Evolutionary conservation across 2,329 filamentous ascomycete genomes (phyloP).

Genomic region (Verticillium nonalfalfae): DNA sequence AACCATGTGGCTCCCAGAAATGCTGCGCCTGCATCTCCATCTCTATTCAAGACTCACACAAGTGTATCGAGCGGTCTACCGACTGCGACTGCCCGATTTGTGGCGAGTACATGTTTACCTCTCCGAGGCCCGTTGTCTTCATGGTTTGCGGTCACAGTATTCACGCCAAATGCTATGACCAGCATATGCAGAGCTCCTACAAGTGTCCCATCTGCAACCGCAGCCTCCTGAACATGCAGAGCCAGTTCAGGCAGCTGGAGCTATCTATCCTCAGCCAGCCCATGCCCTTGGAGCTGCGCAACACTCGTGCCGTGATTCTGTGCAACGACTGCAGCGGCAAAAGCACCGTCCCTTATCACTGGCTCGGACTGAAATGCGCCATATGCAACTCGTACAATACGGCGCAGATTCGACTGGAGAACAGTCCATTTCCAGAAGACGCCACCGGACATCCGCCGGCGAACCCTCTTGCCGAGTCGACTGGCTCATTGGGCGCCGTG

Average conservation of each 20-base stretch:
- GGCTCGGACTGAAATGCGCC: constrained; percentile 86
- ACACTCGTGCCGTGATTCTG: constrained; percentile 75
- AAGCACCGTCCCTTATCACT: constrained; percentile 84
- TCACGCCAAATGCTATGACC: constrained; percentile 80
- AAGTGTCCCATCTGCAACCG: constrained; percentile 96
- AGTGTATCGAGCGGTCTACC: constrained; percentile 88
- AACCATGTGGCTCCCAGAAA: constrained; percentile 41
- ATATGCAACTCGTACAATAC: constrained; percentile 68
- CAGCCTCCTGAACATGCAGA: constrained; percentile 95
- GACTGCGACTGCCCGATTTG: constrained; percentile 97
- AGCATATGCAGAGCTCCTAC: constrained; percentile 85
- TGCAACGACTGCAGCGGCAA: constrained; percentile 95
- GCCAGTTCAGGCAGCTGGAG: constrained; percentile 86
- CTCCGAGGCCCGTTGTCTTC: constrained; percentile 80
- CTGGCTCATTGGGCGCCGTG: not conserved
- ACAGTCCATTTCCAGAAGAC: not conserved
- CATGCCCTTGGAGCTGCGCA: constrained; percentile 79
- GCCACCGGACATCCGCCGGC: not conserved
- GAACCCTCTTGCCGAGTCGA: not conserved
- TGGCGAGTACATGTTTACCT: constrained; percentile 93
- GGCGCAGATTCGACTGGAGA: constrained; percentile 50
- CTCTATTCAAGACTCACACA: constrained; percentile 75
- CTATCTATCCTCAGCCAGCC: constrained; percentile 82
- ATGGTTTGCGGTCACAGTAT: constrained; percentile 97
- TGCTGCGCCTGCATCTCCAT: constrained; percentile 95